These are phyloP conservation scores for Smittium mucronatum DNA, from an alignment of 371 early-diverging fungal genomes.

Conservation along the genomic window DNA sequence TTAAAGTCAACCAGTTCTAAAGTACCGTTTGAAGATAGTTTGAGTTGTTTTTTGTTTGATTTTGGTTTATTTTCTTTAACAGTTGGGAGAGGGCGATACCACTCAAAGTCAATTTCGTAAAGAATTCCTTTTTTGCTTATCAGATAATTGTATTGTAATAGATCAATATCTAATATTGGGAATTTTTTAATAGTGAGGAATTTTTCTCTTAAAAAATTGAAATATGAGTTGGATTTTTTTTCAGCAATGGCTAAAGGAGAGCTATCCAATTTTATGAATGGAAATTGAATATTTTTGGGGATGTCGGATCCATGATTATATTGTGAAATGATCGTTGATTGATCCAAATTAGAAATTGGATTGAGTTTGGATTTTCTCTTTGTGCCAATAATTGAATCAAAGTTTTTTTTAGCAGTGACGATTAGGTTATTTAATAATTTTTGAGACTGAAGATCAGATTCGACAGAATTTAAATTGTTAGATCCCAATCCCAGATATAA, in stretches of 20 bases:
- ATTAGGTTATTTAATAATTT: neutral
- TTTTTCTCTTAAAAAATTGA: neutral
- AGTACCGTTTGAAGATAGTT: neutral
- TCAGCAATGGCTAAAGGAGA: neutral
- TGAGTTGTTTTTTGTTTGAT: constrained; percentile 2
- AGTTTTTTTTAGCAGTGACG: neutral
- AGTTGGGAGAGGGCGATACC: neutral
- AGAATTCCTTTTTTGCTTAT: constrained; percentile 20
- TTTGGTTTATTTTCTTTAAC: neutral
- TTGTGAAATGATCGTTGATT: too few relatives aligned
- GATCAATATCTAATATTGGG: constrained; percentile 27
- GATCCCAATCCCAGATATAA: neutral
- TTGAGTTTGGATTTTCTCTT: neutral
- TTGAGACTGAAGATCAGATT: neutral
- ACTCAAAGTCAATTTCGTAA: constrained; percentile 17
- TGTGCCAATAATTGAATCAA: neutral
- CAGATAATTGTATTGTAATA: constrained; percentile 21
- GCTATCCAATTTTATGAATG: neutral
- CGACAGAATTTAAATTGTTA: neutral
- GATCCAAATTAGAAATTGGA: too few relatives aligned
- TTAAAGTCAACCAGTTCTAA: neutral
- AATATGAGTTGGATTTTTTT: neutral
- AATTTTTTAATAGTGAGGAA: constrained; percentile 18
- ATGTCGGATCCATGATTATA: too few relatives aligned
- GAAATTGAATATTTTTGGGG: neutral